Evolutionary conservation across 78 protist species (phyloP), one percentile per base, ranked within the genome.

Genomic region (Dictyostelium firmibasis): DNA sequence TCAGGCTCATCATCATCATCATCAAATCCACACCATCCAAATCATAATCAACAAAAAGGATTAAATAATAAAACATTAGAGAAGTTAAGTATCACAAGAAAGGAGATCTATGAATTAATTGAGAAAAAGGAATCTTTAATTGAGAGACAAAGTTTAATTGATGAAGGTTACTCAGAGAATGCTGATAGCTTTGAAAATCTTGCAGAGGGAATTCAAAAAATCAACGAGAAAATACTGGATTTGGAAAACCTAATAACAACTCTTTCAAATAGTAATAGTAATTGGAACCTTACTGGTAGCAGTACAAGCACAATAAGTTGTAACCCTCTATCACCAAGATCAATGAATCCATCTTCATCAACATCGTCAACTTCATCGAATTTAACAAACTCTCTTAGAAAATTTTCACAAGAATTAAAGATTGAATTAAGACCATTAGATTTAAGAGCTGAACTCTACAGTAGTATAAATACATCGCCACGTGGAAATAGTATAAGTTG

Each of bases 361-460:
- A 36, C 70, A 0, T 47, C 29, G 11, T 44, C 76, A 16, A 50
- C 74, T 0, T 50, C 75, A 4, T 18, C 86, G 10, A 31, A 23
- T 7, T 57, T 82, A 20, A 31, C 67, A 11, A 72, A 72, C 23
- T 74, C 91, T 41, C 14, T 43, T 7, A 85, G 67, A 50, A 85
- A 74, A 29, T 85, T 85, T 23, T 74, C 83, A 74, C 91, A 85
- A 31, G 91, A 85, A 33, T 50, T 85, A 18, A 85, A 85, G 23
- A 31, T 74, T 7, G 83, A 85, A 77, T 33, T 85, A 6, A n/a
- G 83, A 50, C 91, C 91, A 50, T 72, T 85, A 2, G 91, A 85
- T 35, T 67, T 85, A 31, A 72, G 91, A 74, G 82, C 91, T 0
- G 91, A 76, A 11, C 23, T 85, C 2, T 77, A 85, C 29, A 72